A percentile compares a stretch with the other conserved stretches of the same genome.
These are phyloP conservation scores for Fusarium brevicatenulatum DNA, from an alignment of 2,329 filamentous ascomycete genomes.

Conservation along the genomic window DNA sequence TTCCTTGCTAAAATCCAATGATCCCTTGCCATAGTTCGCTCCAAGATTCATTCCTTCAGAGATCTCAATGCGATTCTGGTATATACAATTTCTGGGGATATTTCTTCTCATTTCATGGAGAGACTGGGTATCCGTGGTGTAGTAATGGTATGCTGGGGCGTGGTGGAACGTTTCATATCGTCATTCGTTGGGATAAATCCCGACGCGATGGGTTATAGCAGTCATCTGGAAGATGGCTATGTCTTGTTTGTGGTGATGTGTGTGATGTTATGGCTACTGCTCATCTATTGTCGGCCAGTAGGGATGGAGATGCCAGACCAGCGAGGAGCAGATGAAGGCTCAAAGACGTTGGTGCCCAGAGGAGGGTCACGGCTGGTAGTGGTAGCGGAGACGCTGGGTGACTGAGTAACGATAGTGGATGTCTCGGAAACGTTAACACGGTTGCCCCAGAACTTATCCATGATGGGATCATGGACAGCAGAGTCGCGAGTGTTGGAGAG, in stretches of 20 bases:
- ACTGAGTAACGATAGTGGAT: neutral
- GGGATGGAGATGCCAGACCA: slow-evolving; percentile 31
- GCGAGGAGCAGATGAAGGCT: slow-evolving; percentile 35
- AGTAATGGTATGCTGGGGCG: neutral
- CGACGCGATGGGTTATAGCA: neutral
- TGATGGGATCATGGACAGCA: slow-evolving; percentile 37
- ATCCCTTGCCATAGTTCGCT: neutral
- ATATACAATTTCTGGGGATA: neutral
- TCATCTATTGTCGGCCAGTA: slow-evolving; percentile 6
- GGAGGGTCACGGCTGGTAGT: slow-evolving; percentile 34
- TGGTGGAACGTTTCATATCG: neutral
- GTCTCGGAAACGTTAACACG: slow-evolving; percentile 9
- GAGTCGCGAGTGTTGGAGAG: slow-evolving; percentile 21
- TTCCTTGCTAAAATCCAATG: neutral
- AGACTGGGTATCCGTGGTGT: neutral
- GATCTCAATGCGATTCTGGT: neutral
- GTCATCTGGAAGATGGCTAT: neutral
- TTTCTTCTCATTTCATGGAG: neutral
- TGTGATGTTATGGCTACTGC: too few species aligned
- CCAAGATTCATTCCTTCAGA: neutral
- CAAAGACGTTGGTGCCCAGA: slow-evolving; percentile 36
- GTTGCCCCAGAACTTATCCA: slow-evolving; percentile 37
- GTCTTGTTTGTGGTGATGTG: neutral
- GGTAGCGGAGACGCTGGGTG: slow-evolving; percentile 1
- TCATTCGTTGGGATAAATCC: neutral